Evolutionary conservation across 495 filamentous ascomycete genomes (phyloP), one percentile per base, ranked within the genome.

Genomic region (Aspergillus ostianus): DNA sequence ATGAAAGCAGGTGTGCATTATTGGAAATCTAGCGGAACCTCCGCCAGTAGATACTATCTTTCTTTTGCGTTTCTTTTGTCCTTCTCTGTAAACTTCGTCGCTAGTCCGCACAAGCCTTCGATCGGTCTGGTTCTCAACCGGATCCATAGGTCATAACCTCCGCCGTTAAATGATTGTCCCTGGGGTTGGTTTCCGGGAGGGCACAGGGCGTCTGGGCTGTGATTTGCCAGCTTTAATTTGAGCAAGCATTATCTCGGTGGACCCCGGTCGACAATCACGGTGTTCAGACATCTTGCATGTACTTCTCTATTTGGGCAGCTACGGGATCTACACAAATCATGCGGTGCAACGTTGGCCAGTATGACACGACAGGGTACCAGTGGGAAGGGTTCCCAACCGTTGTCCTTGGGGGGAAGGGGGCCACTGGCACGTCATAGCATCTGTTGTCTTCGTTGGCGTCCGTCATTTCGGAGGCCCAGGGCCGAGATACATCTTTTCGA

Each of bases 241-340:
- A 55, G 46, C 47, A 58, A 62, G 55, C 56, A 64, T 59, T 64
- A 66, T 65, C 63, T 59, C 29, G 57, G 61, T 60, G 56, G 66
- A 64, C 57, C 66, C 58, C 51, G 52, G 66, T 65, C 62, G 29
- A 61, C 56, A 58, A 59, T 63, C 66, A 57, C 32, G 46, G 55
- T 53, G 61, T 60, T 57, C 58, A 55, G 53, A 53, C 56, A 57
- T 54, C 56, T 56, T 61, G 63, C 66, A 63, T 62, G 57, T 51
- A 61, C 53, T 58, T 65, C 58, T 59, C 57, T 59, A 55, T 64
- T 70, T 67, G 67, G 67, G 67, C 67, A 70, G 62, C 67, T 60
- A 69, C 62, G 48, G 49, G 61, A 57, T 55, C 60, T 64, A 64
- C 62, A 63, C 60, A 61, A 67, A 61, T 65, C 58, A 62, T 62